These are phyloP conservation scores for Solanum bulbocastanum DNA, from an alignment of 257 asterid species.

Conservation along the genomic window DNA sequence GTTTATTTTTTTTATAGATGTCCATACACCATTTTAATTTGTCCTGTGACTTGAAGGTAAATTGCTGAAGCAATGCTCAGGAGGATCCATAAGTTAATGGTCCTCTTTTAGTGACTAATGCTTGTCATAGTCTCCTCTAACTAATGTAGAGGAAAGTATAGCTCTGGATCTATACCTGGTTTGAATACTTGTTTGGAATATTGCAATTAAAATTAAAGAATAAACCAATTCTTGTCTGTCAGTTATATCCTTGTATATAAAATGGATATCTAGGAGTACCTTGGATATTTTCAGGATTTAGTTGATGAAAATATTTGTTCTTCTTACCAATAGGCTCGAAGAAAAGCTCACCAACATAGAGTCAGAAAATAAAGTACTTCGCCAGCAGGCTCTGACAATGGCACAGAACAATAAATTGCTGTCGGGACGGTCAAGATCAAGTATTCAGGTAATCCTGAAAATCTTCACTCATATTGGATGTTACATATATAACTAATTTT, in stretches of 20 bases:
- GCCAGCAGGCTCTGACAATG: conserved; percentile 93
- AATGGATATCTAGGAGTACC: background rate
- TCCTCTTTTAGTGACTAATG: background rate
- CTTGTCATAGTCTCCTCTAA: background rate
- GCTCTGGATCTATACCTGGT: background rate
- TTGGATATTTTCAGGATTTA: background rate
- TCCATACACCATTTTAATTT: background rate
- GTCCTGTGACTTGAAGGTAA: background rate
- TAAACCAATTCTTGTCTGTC: background rate
- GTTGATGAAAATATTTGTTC: conserved; percentile 4
- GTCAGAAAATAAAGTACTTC: conserved; percentile 64
- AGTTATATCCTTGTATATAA: background rate
- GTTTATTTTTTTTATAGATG: background rate
- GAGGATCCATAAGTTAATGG: background rate
- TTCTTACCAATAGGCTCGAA: conserved; percentile 50
- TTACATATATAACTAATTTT: conserved; percentile 42
- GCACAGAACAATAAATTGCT: conserved; percentile 70
- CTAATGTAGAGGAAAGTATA: background rate
- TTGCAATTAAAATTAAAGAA: background rate
- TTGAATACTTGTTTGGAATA: background rate
- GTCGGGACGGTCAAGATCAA: conserved; percentile 83
- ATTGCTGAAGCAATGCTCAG: background rate
- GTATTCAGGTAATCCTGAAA: conserved; percentile 76
- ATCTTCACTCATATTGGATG: conserved; percentile 10
- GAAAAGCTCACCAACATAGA: conserved; percentile 88